A percentile compares a stretch with the other conserved stretches of the same genome.
Evolutionary conservation across 495 filamentous ascomycete genomes (phyloP).

Genomic region (Elaphomyces granulatus): DNA sequence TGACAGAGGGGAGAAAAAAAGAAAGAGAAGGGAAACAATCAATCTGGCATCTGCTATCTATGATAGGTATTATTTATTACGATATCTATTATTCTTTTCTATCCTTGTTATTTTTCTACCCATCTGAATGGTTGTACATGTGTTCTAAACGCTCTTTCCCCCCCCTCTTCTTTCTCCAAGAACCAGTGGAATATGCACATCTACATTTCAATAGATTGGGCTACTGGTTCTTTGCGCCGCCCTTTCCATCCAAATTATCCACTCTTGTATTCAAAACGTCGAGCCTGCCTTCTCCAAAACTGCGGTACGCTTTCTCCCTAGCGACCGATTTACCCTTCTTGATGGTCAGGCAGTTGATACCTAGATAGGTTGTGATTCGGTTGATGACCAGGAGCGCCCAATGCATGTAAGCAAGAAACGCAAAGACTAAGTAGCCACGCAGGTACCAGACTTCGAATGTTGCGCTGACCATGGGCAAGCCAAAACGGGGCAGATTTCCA

Average conservation of each 20-base stretch:
- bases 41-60: too few relatives aligned
- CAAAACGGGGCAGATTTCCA: conserved; percentile 67
- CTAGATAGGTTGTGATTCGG: conserved; percentile 80
- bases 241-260: too few relatives aligned
- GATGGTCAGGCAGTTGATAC: conserved; percentile 89
- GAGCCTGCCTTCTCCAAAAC: conserved; percentile 16
- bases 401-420: conserved; percentile 67
- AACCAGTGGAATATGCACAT: too few relatives aligned
- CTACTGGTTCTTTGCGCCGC: conserved; percentile 15
- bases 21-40: too few relatives aligned
- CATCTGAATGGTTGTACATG: too few relatives aligned
- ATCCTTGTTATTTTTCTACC: too few relatives aligned
- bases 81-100: too few relatives aligned
- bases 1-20: too few relatives aligned
- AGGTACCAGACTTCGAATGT: conserved; percentile 65
- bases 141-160: background rate
- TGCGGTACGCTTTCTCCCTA: conserved; percentile 27
- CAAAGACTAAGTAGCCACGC: conserved; percentile 64
- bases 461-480: conserved; percentile 46
- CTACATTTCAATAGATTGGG: background rate
- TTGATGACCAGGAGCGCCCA: conserved; percentile 89
- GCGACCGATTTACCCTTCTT: conserved; percentile 39
- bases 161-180: background rate
- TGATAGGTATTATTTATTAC: too few relatives aligned
- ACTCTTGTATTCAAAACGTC: too few relatives aligned